phyloP scores from a whole-genome alignment of 768 basidiomycete genomes.

The Pholiota microspora region DNA sequence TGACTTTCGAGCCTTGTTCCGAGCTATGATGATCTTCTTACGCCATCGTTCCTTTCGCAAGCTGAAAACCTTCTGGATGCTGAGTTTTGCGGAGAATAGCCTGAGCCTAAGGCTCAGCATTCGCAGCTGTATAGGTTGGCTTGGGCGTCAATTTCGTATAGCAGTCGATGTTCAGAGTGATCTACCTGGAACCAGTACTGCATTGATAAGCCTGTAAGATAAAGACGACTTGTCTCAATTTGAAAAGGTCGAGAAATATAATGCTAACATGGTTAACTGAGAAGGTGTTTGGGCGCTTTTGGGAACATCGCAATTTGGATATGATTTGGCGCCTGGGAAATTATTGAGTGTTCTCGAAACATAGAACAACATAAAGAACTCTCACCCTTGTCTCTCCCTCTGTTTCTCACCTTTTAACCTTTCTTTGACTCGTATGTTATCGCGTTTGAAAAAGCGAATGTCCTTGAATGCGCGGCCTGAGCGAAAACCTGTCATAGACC shows the following conservation, averaged over 20 bases:
- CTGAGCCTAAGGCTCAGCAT: slow-evolving; percentile 6
- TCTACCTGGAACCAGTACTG: slow-evolving; percentile 8
- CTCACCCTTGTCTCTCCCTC: too few relatives aligned
- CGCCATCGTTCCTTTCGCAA: not conserved
- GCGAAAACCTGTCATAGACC: not conserved
- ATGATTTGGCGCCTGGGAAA: too few relatives aligned
- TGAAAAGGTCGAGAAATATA: too few relatives aligned
- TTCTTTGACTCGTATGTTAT: too few relatives aligned
- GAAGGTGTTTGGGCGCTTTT: too few relatives aligned
- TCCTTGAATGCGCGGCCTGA: not conserved
- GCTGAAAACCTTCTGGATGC: not conserved
- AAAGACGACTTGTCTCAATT: too few relatives aligned
- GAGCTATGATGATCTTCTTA: slow-evolving; percentile 1
- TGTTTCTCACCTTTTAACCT: too few relatives aligned
- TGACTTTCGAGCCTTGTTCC: slow-evolving; percentile 3
- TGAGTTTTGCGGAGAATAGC: not conserved
- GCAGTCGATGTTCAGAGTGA: not conserved
- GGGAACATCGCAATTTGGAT: too few relatives aligned
- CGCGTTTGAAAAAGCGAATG: not conserved
- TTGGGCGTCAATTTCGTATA: not conserved
- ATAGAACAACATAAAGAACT: too few relatives aligned
- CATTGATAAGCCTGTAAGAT: too few relatives aligned
- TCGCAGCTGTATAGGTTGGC: not conserved
- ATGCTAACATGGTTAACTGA: too few relatives aligned
- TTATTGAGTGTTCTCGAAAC: too few relatives aligned